Base-by-base conservation (phyloP, 2,329 filamentous ascomycete species). In the Colletotrichum camelliae region DNA sequence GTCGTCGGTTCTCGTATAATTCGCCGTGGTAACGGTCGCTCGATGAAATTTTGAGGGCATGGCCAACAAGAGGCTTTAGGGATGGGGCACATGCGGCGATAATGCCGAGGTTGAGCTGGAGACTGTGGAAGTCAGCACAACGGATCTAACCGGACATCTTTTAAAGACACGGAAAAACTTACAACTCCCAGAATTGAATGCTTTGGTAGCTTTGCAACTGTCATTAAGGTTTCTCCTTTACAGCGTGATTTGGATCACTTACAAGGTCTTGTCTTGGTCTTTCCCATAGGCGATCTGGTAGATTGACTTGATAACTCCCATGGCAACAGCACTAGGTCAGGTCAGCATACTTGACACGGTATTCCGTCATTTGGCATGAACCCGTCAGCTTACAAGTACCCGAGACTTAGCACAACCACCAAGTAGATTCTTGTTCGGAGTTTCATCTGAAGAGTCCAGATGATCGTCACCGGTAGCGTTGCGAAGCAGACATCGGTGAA, bases 401-500 rank as follows among this genome's bases (percentile, higher is more conserved):
- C 55, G n/a, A 70, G 57, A 43, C 67, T 70, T 21, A 61, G 31
- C 4, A 70, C 84, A 3, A 77, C 80, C n/a, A 87, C 82, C 13
- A 88, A 78, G 24, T 86, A 86, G 1, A 87, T 29, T 27, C 83
- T 81, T 2, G 82, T 82, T 15, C 81, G 81, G 24, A 78, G 79
- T 77, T 84, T 84, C 79, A 85, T 82, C 70, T 87, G 83, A 16
- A 87, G 79, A 10, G 79, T 79, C 82, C 84, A 85, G 67, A 87
- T 85, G 72, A 88, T 81, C 6, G 85, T 83, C 2, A 87, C 80
- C 1, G 86, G 86, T n/a, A 87, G 79, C 3, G 84, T 82, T 1
- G 85, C 86, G 57, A 87, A 86, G n/a, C 83, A 79, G 10, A 86
- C 80, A 64, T 87, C 86, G n/a, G 85, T 87, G 10, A 83, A 80